phyloP scores from a whole-genome alignment of 1,284 basidiomycete genomes.

The Tilletiopsis washingtonensis region DNA sequence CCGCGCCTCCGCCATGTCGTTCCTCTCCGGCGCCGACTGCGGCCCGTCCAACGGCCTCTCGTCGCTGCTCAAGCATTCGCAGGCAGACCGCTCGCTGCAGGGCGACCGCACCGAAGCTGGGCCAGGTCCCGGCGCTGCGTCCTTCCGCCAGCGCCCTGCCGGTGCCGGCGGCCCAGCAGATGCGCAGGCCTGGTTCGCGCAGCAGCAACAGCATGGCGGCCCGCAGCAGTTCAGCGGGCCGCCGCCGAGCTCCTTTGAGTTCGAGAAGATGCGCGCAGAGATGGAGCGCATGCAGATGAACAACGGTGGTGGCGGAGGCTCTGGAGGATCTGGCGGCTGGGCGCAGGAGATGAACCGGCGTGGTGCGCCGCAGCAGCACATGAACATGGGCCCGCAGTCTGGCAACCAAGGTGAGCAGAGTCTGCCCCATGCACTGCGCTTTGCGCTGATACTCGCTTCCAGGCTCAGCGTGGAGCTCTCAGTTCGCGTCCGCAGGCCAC shows the following conservation, averaged over 20 bases:
- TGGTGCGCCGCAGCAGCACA: neutral
- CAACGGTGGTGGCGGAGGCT: slow-evolving; percentile 11
- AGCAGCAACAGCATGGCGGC: slow-evolving; percentile 16
- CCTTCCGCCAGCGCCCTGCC: slow-evolving; percentile 16
- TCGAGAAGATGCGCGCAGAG: slow-evolving; percentile 29
- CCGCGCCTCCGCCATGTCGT: slow-evolving; percentile 48
- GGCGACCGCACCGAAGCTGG: slow-evolving; percentile 30
- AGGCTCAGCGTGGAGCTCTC: no score
- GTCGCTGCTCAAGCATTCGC: slow-evolving; percentile 83
- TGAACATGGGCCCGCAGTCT: no score
- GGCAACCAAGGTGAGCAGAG: no score
- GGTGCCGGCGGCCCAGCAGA: slow-evolving; percentile 11
- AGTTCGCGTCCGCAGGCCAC: no score
- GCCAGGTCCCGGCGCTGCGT: slow-evolving; percentile 16
- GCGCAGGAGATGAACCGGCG: slow-evolving; percentile 32
- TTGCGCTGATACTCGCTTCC: no score
- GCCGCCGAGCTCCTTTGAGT: slow-evolving; percentile 18
- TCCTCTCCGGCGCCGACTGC: slow-evolving; percentile 70
- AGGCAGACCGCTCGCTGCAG: slow-evolving; percentile 71
- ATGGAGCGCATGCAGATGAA: slow-evolving; percentile 31
- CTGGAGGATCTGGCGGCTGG: slow-evolving; percentile 25
- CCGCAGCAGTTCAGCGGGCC: no score
- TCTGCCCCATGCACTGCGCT: no score
- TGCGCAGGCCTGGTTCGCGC: slow-evolving; percentile 38
- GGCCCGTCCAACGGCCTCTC: slow-evolving; percentile 71